phyloP scores from a whole-genome alignment of 2,329 filamentous ascomycete genomes.

The Ceratocystis eucalypticola region DNA sequence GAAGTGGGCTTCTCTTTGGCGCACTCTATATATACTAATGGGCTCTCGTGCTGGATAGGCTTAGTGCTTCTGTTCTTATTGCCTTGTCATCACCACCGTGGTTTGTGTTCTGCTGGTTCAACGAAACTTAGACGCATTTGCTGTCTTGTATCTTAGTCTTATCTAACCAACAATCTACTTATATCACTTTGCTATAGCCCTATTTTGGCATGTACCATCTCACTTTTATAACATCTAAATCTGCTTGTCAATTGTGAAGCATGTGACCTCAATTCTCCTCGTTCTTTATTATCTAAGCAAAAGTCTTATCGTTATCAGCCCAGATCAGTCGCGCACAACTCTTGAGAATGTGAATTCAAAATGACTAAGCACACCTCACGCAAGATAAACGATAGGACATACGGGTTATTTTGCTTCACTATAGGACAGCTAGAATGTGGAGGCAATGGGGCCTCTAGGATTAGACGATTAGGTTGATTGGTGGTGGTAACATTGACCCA shows the following conservation, averaged over 20 bases:
- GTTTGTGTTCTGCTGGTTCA: too few species aligned
- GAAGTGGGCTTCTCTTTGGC: too few species aligned
- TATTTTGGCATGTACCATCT: not conserved
- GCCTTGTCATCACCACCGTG: too few species aligned
- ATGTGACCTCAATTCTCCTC: not conserved
- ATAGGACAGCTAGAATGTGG: slow-evolving; percentile 18
- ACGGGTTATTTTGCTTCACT: not conserved
- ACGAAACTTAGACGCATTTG: too few species aligned
- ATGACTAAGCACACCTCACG: not conserved
- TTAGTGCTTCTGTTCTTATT: too few species aligned
- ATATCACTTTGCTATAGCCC: not conserved
- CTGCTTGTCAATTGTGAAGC: not conserved
- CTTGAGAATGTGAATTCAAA: not conserved
- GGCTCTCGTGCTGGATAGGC: too few species aligned
- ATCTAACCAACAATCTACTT: too few species aligned
- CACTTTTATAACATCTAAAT: too few species aligned
- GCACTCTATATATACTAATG: too few species aligned
- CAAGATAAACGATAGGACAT: not conserved
- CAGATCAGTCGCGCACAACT: not conserved
- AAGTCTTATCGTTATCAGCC: not conserved
- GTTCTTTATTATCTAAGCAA: not conserved
- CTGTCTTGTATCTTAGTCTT: too few species aligned
- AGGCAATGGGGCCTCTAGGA: slow-evolving; percentile 4
- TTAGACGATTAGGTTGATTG: not conserved
- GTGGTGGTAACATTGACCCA: not conserved